Percentiles rank a stretch among this genome's conserved stretches.
These are phyloP conservation scores for Triticum turgidum DNA, from an alignment of 176 grass and related monocot species.

Conservation along the genomic window DNA sequence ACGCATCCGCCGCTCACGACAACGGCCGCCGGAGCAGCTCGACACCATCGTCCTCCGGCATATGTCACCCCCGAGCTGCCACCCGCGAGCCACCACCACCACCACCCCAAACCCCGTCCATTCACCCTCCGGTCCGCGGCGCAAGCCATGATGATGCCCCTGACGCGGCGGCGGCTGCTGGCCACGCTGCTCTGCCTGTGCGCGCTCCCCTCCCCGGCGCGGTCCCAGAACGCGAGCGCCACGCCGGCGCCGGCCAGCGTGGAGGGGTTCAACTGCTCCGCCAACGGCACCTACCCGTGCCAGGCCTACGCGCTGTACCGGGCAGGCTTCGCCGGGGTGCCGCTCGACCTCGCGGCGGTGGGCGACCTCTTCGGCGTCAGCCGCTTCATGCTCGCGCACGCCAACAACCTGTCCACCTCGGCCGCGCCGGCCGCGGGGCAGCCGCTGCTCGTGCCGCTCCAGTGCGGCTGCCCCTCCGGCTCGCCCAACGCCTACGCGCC, in stretches of 20 bases:
- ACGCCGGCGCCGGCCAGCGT: conserved; percentile 36
- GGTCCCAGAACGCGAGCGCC: conserved; percentile 23
- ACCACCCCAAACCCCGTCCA: background rate
- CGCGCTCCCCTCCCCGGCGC: conserved; percentile 14
- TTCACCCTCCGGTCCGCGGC: background rate
- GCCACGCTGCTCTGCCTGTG: conserved; percentile 20
- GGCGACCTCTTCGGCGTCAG: conserved; percentile 72
- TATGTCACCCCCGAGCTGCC: conserved; percentile 3
- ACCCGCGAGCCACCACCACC: background rate
- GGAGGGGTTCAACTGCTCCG: conserved; percentile 67
- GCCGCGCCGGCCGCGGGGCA: conserved; percentile 33
- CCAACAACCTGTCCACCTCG: conserved; percentile 69
- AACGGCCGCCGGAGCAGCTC: conserved; percentile 2
- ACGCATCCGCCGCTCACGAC: conserved; percentile 38
- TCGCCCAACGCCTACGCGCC: conserved; percentile 57
- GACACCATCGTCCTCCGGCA: background rate
- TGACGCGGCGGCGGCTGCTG: background rate
- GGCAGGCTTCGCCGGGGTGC: conserved; percentile 24
- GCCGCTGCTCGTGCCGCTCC: conserved; percentile 76
- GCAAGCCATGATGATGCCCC: conserved; percentile 17
- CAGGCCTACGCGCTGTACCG: conserved; percentile 85
- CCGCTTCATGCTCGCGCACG: conserved; percentile 71
- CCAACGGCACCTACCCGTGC: conserved; percentile 64
- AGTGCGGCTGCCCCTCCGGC: conserved; percentile 51
- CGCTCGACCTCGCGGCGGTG: conserved; percentile 47